Evolutionary conservation across 169 alveolate genomes (phyloP).

Genomic region (Eimeria zaria): DNA sequence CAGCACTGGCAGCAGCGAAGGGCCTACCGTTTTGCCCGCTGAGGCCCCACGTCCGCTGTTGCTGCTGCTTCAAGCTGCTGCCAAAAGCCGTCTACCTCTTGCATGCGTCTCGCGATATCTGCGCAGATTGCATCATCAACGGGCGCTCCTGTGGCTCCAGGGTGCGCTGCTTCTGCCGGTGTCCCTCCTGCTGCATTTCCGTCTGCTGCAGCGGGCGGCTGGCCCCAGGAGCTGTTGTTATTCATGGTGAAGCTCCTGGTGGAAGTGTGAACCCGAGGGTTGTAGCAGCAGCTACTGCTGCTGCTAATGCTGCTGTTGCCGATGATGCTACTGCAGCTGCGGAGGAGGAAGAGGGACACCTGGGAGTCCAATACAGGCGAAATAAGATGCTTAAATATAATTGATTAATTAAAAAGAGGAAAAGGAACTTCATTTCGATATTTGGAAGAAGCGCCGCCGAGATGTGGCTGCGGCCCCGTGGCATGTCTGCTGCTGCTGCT

Average conservation of each 20-base stretch:
- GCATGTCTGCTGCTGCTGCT: conserved; percentile 27
- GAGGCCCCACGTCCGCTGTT: conserved; percentile 54
- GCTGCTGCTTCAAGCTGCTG: conserved; percentile 57
- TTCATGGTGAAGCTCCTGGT: background rate
- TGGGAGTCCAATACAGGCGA: background rate
- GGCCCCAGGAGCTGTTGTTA: conserved; percentile 29
- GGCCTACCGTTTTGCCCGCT: conserved; percentile 31
- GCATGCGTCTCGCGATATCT: conserved; percentile 38
- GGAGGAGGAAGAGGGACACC: background rate
- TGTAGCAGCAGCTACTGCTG: background rate
- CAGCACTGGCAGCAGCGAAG: background rate
- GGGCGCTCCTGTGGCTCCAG: background rate
- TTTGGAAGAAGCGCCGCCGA: background rate
- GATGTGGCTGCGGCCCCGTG: background rate
- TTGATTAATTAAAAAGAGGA: background rate
- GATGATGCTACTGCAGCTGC: conserved; percentile 30
- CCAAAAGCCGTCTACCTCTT: conserved; percentile 30
- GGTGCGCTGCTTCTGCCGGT: conserved; percentile 27
- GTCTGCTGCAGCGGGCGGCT: conserved; percentile 23
- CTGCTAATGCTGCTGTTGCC: conserved; percentile 17
- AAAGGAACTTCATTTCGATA: background rate
- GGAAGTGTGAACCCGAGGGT: background rate
- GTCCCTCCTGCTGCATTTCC: background rate
- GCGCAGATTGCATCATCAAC: background rate
- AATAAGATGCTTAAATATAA: background rate